These are phyloP conservation scores for Suillus tomentosus DNA, from an alignment of 768 basidiomycete genomes.

Conservation along the genomic window DNA sequence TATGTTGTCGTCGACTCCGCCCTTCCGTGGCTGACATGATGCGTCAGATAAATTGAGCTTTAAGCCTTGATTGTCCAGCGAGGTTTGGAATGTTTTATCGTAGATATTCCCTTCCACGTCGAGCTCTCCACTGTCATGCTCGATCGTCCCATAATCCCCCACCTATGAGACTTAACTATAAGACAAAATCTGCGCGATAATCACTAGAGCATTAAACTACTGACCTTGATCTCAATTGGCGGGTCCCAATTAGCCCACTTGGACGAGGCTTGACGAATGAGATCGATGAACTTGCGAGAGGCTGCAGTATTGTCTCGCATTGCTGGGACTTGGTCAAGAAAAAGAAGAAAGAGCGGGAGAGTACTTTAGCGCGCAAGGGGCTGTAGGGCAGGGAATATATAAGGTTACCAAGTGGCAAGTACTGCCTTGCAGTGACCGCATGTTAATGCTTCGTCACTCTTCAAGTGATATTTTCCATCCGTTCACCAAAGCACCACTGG, in stretches of 20 bases:
- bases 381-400: constrained; percentile 1
- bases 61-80: constrained; percentile 14
- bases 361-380: neutral
- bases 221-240: constrained; percentile 33
- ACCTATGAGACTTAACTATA: constrained; percentile 24
- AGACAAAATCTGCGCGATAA: neutral
- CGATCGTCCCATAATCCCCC: constrained; percentile 36
- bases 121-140: constrained; percentile 32
- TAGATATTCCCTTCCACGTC: constrained; percentile 37
- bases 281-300: constrained; percentile 37
- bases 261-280: constrained; percentile 31
- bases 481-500: constrained; percentile 23
- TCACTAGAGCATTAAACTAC: constrained; percentile 8
- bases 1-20: constrained; percentile 23
- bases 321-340: neutral
- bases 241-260: constrained; percentile 45
- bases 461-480: neutral
- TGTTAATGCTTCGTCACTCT: neutral
- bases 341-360: neutral
- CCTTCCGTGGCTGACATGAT: constrained; percentile 18
- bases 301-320: constrained; percentile 5
- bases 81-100: constrained; percentile 17
- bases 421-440: constrained; percentile 1
- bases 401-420: constrained; percentile 6
- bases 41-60: constrained; percentile 13